Evolutionary conservation across 768 basidiomycete species (phyloP).

Genomic region (Agrocybe praecox): DNA sequence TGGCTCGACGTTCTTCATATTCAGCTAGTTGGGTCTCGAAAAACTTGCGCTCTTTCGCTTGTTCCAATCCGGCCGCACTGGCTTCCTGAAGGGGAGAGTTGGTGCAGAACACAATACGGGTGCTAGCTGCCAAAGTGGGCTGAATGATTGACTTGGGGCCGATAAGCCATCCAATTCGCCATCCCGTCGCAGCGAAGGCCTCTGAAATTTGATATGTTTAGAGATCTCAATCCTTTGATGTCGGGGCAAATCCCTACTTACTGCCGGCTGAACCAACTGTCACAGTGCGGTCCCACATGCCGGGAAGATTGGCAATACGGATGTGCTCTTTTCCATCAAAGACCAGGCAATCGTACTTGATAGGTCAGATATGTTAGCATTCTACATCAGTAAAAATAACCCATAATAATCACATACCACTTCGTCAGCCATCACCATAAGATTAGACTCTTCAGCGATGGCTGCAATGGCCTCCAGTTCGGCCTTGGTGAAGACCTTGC

Average conservation of each 20-base stretch:
- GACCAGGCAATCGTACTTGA: constrained; percentile 90
- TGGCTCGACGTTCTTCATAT: constrained; percentile 77
- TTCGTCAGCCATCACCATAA: constrained; percentile 94
- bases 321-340: constrained; percentile 89
- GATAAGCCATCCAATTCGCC: constrained; percentile 97
- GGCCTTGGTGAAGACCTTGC: constrained; percentile 86
- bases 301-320: constrained; percentile 91
- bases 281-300: constrained; percentile 98
- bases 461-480: constrained; percentile 88
- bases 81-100: constrained; percentile 97
- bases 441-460: constrained; percentile 89
- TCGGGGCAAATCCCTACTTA: constrained; percentile 37
- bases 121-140: constrained; percentile 88
- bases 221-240: neutral
- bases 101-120: constrained; percentile 93
- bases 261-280: constrained; percentile 96
- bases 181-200: constrained; percentile 95
- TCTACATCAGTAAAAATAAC: neutral
- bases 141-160: constrained; percentile 81
- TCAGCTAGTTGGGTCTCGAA: constrained; percentile 76
- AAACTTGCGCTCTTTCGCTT: constrained; percentile 70
- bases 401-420: constrained; percentile 62
- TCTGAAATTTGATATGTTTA: constrained; percentile 46
- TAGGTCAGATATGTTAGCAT: constrained; percentile 9
- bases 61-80: constrained; percentile 85